Conservation (phyloP, 2,329 filamentous ascomycete genomes). For the Aspergillus pseudonomiae region DNA sequence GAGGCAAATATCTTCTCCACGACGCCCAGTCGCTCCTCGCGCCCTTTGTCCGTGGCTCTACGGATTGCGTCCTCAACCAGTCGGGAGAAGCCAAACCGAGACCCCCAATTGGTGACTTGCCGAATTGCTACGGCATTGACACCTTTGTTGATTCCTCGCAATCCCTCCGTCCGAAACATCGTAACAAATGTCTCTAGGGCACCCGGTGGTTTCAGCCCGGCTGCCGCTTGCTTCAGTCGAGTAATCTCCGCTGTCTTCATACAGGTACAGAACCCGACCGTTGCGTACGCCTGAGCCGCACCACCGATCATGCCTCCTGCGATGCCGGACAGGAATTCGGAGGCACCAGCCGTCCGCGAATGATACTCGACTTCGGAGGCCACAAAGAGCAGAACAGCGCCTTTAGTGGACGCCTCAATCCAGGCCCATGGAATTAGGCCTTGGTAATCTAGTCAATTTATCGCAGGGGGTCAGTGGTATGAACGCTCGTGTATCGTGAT, state of each 20-base stretch:
- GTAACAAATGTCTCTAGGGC: constrained; percentile 48
- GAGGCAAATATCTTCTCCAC: constrained; percentile 24
- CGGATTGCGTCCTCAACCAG: constrained; percentile 5
- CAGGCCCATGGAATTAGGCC: constrained; percentile 91
- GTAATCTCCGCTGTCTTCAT: constrained; percentile 99
- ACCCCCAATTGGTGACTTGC: constrained; percentile 8
- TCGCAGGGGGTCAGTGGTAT: background rate
- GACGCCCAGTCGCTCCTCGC: constrained; percentile 7
- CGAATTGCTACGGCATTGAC: constrained; percentile 8
- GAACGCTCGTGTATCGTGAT: background rate
- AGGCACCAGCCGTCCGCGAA: constrained; percentile 75
- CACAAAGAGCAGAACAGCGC: constrained; percentile 95
- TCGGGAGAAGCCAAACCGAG: constrained; percentile 3
- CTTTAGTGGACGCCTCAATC: constrained; percentile 99
- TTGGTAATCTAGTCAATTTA: constrained; percentile 74
- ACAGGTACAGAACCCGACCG: constrained; percentile 99
- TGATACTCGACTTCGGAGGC: constrained; percentile 96
- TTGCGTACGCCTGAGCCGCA: constrained; percentile 94
- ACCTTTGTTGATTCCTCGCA: constrained; percentile 9
- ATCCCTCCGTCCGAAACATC: background rate
- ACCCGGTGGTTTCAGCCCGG: constrained; percentile 79
- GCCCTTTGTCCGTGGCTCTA: constrained; percentile 3
- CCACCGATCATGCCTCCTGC: constrained; percentile 84
- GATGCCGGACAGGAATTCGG: constrained; percentile 84
- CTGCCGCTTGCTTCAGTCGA: constrained; percentile 80